Base-by-base conservation (phyloP, 2,329 filamentous ascomycete genomes). In the Colletotrichum plurivorum region DNA sequence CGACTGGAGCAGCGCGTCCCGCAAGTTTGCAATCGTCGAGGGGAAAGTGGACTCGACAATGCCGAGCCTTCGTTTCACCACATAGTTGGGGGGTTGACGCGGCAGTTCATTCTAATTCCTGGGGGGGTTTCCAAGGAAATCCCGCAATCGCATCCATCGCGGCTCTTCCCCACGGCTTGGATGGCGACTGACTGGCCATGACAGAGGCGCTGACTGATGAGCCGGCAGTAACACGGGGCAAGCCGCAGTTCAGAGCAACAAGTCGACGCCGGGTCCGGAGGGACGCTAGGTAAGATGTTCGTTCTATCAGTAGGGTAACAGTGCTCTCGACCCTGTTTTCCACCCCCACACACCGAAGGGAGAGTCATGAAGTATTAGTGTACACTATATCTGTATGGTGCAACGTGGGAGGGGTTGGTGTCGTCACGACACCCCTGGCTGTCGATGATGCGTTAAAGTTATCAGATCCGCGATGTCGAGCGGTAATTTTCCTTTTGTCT, bases 381-480 rank as follows among this genome's bases (percentile, higher is more conserved):
- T 16, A 46, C 15, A 18, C 45, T 16, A 5, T 46, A 22, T 22
- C 20, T 22, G 20, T 22, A 22, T 22, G 20, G 3, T 22, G 20
- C 31, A 31, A 18, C 55, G 18, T 48, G 12, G 43, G 20, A 36
- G 10, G 39, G 41, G 13, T 13, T 43, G 31, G 31, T 36, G 31
- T 43, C 13, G 41, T 43, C 41, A 43, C 41, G 13, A 68, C 46
- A 25, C 51, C 48, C 60, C 46, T 20, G 60, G 53, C 39, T n/a
- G 27, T n/a, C 10, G 22, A 31, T 49, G 49, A 45, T 58, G 27
- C 31, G 43, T 66, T 69, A 60, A 39, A 60, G 62, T 69, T 69
- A 69, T 69, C 66, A 69, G 66, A 69, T 69, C 66, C 62, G 55
- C 49, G 61, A 49, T 25, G 20, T 54, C 55, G n/a, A 54, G 41